These are phyloP conservation scores for Tympanopsis confertula DNA, from an alignment of 2,329 filamentous ascomycete genomes.

Conservation along the genomic window DNA sequence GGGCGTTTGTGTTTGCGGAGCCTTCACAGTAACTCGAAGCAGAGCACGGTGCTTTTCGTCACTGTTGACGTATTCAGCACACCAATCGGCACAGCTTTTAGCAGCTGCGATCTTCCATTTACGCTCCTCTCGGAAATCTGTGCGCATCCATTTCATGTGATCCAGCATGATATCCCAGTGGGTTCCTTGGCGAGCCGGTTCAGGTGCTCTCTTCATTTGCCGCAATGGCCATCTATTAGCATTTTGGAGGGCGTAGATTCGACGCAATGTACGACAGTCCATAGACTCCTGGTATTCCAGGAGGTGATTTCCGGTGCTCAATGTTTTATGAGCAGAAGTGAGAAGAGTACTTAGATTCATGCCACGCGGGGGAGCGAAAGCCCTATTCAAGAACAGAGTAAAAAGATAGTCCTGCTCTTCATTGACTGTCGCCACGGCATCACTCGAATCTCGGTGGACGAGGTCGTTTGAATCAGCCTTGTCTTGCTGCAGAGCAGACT, in stretches of 20 bases:
- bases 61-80: slow-evolving; percentile 68
- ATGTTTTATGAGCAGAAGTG: not conserved
- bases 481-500: slow-evolving; percentile 13
- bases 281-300: not conserved
- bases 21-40: slow-evolving; percentile 53
- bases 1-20: slow-evolving; percentile 18
- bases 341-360: slow-evolving; percentile 1
- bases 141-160: slow-evolving; percentile 97
- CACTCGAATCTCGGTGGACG: not conserved
- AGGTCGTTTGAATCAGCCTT: not conserved
- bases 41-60: slow-evolving; percentile 47
- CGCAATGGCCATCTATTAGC: slow-evolving; percentile 85
- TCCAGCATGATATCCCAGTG: slow-evolving; percentile 81
- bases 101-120: slow-evolving; percentile 86
- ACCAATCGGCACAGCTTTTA: slow-evolving; percentile 69
- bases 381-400: not conserved
- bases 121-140: slow-evolving; percentile 84
- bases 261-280: slow-evolving; percentile 72
- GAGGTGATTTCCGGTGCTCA: not conserved
- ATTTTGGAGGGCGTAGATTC: slow-evolving; percentile 84
- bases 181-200: slow-evolving; percentile 64
- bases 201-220: slow-evolving; percentile 73
- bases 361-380: not conserved
- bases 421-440: not conserved
- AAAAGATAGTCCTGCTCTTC: slow-evolving; percentile 1